phyloP scores from a whole-genome alignment of 176 grass and related monocot genomes.

The Cenchrus fungigraminus region DNA sequence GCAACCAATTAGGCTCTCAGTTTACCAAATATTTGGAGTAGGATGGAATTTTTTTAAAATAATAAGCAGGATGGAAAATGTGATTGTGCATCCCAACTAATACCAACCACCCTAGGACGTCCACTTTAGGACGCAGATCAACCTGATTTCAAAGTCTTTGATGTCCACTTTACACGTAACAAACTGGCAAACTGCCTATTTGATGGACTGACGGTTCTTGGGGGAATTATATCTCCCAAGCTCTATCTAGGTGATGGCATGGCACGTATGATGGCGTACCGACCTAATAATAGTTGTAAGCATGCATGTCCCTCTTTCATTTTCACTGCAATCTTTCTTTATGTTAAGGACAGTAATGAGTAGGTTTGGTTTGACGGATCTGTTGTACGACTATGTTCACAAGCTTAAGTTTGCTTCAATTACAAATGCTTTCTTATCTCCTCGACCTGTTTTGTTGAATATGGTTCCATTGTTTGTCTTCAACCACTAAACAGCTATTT shows the following conservation, averaged over 20 bases:
- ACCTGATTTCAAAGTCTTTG: no score
- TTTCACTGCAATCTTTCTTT: not conserved
- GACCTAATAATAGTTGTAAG: not conserved
- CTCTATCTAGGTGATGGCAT: not conserved
- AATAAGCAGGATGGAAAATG: no score
- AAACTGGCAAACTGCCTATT: no score
- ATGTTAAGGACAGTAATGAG: not conserved
- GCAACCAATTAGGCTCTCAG: no score
- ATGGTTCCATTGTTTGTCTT: no score
- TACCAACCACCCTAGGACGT: no score
- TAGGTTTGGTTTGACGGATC: slow-evolving; percentile 3
- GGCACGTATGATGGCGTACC: not conserved
- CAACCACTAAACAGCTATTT: no score
- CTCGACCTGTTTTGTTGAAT: slow-evolving; percentile 14
- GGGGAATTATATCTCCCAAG: not conserved
- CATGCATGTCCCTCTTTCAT: not conserved
- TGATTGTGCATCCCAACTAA: no score
- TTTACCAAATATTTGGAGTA: no score
- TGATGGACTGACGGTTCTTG: no score
- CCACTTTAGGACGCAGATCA: no score
- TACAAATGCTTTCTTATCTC: not conserved
- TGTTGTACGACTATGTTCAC: not conserved
- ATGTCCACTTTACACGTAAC: not conserved
- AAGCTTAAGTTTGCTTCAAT: slow-evolving; percentile 14
- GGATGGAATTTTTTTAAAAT: no score